Conservation (phyloP, 805 yeast species). For the Torulaspora indica region DNA sequence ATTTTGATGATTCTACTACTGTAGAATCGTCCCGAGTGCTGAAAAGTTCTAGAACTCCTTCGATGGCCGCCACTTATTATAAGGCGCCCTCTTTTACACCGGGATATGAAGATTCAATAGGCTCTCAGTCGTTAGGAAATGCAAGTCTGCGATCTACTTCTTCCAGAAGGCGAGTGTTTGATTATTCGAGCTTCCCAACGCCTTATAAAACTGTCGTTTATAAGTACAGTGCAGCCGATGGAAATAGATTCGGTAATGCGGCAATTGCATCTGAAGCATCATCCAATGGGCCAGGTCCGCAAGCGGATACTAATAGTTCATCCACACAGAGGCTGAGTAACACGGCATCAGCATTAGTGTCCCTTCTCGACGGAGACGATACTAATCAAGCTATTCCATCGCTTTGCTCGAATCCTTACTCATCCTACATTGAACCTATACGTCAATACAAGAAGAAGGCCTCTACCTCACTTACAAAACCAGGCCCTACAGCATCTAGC, state of each 20-base stretch:
- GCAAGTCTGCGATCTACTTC: constrained; percentile 21
- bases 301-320: neutral
- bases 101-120: constrained; percentile 28
- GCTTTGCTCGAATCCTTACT: constrained; percentile 43
- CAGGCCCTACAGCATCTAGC: neutral
- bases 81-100: constrained; percentile 38
- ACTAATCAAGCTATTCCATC: constrained; percentile 13
- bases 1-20: constrained; percentile 5
- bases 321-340: constrained; percentile 38
- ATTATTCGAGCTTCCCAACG: constrained; percentile 38
- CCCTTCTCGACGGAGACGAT: constrained; percentile 39
- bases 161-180: constrained; percentile 36
- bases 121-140: constrained; percentile 17
- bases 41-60: constrained; percentile 13
- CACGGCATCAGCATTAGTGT: constrained; percentile 47
- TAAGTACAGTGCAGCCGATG: constrained; percentile 25
- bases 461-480: constrained; percentile 5
- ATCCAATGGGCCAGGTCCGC: constrained; percentile 2
- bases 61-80: constrained; percentile 13
- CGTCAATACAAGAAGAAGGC: constrained; percentile 15
- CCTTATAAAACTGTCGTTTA: constrained; percentile 38
- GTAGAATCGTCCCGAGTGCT: constrained; percentile 12
- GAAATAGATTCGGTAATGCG: neutral
- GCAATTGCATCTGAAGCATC: neutral
- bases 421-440: constrained; percentile 23